These are phyloP conservation scores for Mucor circinelloides DNA, from an alignment of 371 early-diverging fungal species.

Conservation along the genomic window DNA sequence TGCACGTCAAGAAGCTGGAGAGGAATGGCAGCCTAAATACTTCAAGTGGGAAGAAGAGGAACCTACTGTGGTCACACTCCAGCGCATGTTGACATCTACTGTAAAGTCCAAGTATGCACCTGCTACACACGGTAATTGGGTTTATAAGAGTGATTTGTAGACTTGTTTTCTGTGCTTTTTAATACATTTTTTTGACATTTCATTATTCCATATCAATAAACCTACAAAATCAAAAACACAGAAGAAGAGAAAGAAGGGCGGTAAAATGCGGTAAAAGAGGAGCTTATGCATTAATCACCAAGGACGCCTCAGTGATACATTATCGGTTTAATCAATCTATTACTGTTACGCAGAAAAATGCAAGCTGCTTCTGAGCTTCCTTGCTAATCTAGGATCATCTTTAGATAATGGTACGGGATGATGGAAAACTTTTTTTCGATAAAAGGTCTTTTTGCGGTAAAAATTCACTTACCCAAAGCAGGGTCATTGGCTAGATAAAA, in stretches of 20 bases:
- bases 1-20: conserved; percentile 56
- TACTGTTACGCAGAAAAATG: neutral
- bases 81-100: conserved; percentile 33
- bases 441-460: neutral
- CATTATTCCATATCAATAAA: conserved; percentile 1
- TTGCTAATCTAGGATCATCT: neutral
- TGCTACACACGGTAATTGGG: conserved; percentile 47
- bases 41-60: conserved; percentile 61
- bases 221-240: neutral
- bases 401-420: neutral
- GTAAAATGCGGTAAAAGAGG: neutral
- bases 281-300: neutral
- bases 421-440: neutral
- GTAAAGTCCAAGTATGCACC: conserved; percentile 43
- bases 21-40: conserved; percentile 61
- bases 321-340: neutral
- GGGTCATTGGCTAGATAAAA: neutral
- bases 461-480: neutral
- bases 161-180: neutral
- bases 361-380: neutral
- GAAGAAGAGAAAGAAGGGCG: neutral
- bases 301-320: neutral
- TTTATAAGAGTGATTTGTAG: conserved; percentile 20
- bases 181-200: neutral
- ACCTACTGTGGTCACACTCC: conserved; percentile 36